A percentile compares a stretch with the other conserved stretches of the same genome.
These are phyloP conservation scores for Trichoderma cornu-damae DNA, from an alignment of 2,329 filamentous ascomycete species.

Conservation along the genomic window DNA sequence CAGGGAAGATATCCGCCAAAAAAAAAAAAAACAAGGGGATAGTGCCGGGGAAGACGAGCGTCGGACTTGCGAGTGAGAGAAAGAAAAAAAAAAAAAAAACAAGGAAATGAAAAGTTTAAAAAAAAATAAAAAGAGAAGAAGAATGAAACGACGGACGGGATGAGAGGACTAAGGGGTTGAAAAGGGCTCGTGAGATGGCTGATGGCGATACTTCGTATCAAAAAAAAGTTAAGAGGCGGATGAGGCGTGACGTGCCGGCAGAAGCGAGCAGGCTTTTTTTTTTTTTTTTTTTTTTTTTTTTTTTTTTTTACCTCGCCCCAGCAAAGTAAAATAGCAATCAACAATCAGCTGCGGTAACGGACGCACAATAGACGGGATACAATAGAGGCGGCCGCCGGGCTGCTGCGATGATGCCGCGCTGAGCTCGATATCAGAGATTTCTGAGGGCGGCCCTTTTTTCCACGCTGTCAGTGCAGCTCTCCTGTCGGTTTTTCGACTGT, in stretches of 20 bases:
- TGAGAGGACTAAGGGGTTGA: background rate
- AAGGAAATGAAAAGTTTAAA: too few species aligned
- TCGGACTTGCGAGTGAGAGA: background rate
- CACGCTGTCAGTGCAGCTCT: conserved; percentile 24
- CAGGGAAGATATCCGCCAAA: conserved; percentile 14
- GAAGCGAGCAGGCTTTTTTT: conserved; percentile 17
- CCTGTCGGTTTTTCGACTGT: conserved; percentile 38
- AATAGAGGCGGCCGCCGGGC: conserved; percentile 16
- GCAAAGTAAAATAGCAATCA: conserved; percentile 17
- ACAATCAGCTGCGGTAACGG: conserved; percentile 19
- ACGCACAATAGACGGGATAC: conserved; percentile 18
- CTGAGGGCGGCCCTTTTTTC: conserved; percentile 16
- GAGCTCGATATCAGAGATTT: conserved; percentile 24
- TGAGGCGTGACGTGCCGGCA: conserved; percentile 18
- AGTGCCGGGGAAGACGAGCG: background rate
- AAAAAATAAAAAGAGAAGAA: background rate
- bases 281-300: too few species aligned
- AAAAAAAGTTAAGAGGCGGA: conserved; percentile 14
- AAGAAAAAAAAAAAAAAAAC: background rate
- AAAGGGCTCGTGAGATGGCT: conserved; percentile 5
- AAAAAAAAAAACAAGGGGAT: background rate
- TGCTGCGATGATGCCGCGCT: conserved; percentile 22
- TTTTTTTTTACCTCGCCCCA: conserved; percentile 3
- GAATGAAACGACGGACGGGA: background rate
- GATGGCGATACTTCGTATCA: conserved; percentile 16